A percentile compares a stretch with the other conserved stretches of the same genome.
These are phyloP conservation scores for Sporothrix mexicana DNA, from an alignment of 2,329 filamentous ascomycete species.

Conservation along the genomic window DNA sequence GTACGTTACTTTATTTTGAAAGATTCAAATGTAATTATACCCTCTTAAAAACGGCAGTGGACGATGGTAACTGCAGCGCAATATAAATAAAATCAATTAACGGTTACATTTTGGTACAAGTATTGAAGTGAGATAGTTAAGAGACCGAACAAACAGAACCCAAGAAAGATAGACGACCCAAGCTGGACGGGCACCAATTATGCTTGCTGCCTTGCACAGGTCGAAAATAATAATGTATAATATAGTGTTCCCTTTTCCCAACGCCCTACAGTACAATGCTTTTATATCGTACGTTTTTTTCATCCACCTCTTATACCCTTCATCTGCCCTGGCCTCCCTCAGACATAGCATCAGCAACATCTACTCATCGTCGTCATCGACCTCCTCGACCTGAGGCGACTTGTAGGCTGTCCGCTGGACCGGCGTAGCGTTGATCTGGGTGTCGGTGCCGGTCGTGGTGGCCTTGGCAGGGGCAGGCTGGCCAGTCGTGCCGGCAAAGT, in stretches of 20 bases:
- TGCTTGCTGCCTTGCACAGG: neutral
- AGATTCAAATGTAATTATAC: neutral
- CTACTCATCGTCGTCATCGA: constrained; percentile 44
- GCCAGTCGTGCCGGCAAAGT: constrained; percentile 60
- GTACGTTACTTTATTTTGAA: neutral
- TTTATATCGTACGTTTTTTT: neutral
- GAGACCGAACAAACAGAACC: neutral
- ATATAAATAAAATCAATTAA: neutral
- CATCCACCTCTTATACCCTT: neutral
- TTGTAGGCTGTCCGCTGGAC: constrained; percentile 52
- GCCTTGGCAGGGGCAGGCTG: constrained; percentile 59
- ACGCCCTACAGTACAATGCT: constrained; percentile 7
- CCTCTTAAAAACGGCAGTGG: neutral
- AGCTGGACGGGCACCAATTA: neutral
- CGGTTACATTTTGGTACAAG: neutral
- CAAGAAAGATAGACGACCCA: neutral
- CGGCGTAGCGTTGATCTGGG: constrained; percentile 55
- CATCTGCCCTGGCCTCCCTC: neutral
- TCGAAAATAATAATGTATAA: neutral
- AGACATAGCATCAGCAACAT: too few species aligned
- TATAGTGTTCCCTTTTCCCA: constrained; percentile 6
- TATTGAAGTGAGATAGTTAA: neutral
- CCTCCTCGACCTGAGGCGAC: constrained; percentile 49
- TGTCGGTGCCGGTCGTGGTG: constrained; percentile 63
- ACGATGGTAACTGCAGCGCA: neutral